Base-by-base conservation (phyloP, 1,284 basidiomycete species). In the Irpex sp. region DNA sequence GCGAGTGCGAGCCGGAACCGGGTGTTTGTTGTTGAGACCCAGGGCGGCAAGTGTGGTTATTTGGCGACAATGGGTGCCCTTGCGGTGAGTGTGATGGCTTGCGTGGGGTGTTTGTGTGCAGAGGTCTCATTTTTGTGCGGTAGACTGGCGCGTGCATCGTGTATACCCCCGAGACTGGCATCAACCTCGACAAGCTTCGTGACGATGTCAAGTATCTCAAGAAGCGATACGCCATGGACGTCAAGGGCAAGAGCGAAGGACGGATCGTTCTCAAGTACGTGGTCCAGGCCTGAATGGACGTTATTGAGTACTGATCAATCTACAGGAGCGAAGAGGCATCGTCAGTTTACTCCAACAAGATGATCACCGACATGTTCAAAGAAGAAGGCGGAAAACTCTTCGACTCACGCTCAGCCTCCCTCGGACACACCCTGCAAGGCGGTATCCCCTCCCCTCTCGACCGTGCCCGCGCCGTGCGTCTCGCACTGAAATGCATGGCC, bases 1-100 rank as follows among this genome's bases (percentile, higher is more conserved):
- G 97, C 97, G 4, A 93, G 92, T 58, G 97, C 97, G 5, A 96
- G 93, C 70, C 79, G 97, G 67, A 97, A 98, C 76, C 82, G 97
- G 56, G 96, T 98, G 61, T 99, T 99, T 74, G 92, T 99, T 1
- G 94, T 99, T 31, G 96, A 99, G 79, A 98, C 96, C 0, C 97
- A 99, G 76, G 97, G 97, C 61, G 97, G 97, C 39, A 90, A 90
- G 77, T 97, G 94, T 74, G 97, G 97, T 8, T 98, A 97, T 76
- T 88, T 99, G 65, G 95, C 96, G 5, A 91, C 95, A 1, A 86
- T 98, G 82, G 97, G 97, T 62, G 97, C 94, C 1, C 81, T 99
- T 67, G 97, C 97, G 53, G 95, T 95, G 67, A 74, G 92, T 82
- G 7, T 7, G 39, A 8, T 43, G 33, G 26, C 15, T 33, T 5